Evolutionary conservation across 148 eudicot genomes (phyloP).

Genomic region (Polygonum maritimum): DNA sequence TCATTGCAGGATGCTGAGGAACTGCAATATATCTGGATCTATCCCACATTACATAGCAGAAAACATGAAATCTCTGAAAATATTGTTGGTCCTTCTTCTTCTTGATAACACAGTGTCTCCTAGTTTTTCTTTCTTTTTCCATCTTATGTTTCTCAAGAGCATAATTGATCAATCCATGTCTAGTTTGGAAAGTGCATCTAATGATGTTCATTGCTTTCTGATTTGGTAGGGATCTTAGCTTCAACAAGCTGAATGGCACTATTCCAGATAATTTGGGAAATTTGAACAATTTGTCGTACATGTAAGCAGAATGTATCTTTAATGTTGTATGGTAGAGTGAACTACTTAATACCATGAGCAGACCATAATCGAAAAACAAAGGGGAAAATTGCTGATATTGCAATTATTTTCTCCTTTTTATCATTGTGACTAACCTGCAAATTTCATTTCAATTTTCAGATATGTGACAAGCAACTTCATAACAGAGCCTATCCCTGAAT

Average conservation of each 20-base stretch:
- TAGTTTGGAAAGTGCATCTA: neutral
- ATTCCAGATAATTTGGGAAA: slow-evolving; percentile 19
- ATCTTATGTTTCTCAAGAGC: neutral
- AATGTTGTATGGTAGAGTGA: neutral
- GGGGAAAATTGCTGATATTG: neutral
- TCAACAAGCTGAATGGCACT: slow-evolving; percentile 44
- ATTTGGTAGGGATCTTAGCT: slow-evolving; percentile 43
- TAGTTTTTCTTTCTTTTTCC: neutral
- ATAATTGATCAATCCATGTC: neutral
- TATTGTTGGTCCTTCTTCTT: slow-evolving; percentile 22
- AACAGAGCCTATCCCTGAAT: slow-evolving; percentile 35
- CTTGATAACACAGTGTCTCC: neutral
- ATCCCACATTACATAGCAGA: slow-evolving; percentile 29
- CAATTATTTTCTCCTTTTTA: neutral
- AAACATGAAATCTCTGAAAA: slow-evolving; percentile 19
- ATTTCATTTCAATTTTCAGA: slow-evolving; percentile 17
- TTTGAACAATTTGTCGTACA: slow-evolving; percentile 1
- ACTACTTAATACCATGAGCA: neutral
- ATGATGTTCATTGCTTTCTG: neutral
- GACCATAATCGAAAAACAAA: neutral
- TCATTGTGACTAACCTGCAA: neutral
- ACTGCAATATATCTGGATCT: slow-evolving; percentile 44
- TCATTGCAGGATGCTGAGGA: slow-evolving; percentile 45
- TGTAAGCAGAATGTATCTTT: slow-evolving; percentile 30
- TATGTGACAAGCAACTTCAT: slow-evolving; percentile 44